Conservation (phyloP, 805 yeast species). For the Ogataea minuta region DNA sequence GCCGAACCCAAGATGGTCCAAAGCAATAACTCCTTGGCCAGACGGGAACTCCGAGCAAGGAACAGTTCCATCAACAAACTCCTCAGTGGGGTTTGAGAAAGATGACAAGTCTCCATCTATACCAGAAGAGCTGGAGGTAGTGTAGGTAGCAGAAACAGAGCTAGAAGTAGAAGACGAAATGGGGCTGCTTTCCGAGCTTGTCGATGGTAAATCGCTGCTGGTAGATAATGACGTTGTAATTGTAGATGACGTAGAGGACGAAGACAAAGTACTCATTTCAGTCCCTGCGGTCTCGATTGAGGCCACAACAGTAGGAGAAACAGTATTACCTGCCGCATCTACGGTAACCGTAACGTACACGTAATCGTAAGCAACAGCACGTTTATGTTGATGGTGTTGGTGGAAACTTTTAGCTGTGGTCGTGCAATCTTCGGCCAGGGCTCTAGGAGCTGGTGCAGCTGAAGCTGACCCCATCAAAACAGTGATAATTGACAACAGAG, state of each 20-base stretch:
- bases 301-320: constrained; percentile 35
- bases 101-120: constrained; percentile 57
- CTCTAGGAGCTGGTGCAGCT: constrained; percentile 34
- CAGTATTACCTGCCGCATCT: constrained; percentile 45
- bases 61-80: constrained; percentile 71
- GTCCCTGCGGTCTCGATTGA: constrained; percentile 22
- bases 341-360: constrained; percentile 55
- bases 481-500: constrained; percentile 28
- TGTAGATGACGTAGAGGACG: constrained; percentile 18
- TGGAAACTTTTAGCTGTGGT: constrained; percentile 42
- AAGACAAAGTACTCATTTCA: constrained; percentile 29
- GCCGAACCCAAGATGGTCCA: constrained; percentile 72
- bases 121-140: constrained; percentile 37
- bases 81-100: constrained; percentile 53
- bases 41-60: constrained; percentile 70
- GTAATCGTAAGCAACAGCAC: constrained; percentile 50
- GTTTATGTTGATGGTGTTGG: constrained; percentile 60
- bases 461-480: constrained; percentile 23
- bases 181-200: constrained; percentile 11
- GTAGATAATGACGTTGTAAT: constrained; percentile 27
- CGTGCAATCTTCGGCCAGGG: constrained; percentile 42
- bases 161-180: constrained; percentile 34
- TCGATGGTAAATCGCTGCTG: constrained; percentile 15
- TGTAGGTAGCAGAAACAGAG: constrained; percentile 26
- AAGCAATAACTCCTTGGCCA: constrained; percentile 79